phyloP scores from a whole-genome alignment of 2,329 filamentous ascomycete species.

The Pyrenophora teres region DNA sequence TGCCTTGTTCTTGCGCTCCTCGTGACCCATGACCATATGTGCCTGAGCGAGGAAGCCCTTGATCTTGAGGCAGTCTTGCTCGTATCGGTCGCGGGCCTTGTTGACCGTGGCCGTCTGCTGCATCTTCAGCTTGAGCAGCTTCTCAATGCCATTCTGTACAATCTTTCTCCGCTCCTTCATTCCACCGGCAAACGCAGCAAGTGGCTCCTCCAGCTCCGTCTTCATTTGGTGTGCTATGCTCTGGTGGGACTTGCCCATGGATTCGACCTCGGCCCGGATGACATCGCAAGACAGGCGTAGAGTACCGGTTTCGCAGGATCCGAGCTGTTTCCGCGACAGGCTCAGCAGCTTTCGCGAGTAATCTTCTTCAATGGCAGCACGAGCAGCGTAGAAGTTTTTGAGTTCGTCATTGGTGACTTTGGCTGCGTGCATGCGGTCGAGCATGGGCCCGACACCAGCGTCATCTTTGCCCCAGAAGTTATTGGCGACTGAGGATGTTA shows the following conservation, averaged over 20 bases:
- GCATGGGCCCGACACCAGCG: conserved; percentile 86
- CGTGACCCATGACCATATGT: conserved; percentile 99
- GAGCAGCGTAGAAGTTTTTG: conserved; percentile 86
- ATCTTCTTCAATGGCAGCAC: conserved; percentile 94
- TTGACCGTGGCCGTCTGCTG: conserved; percentile 90
- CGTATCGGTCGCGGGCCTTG: conserved; percentile 94
- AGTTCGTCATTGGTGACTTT: conserved; percentile 90
- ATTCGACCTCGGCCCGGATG: conserved; percentile 84
- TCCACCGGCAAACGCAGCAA: conserved; percentile 87
- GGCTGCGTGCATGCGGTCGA: conserved; percentile 92
- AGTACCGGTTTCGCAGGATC: conserved; percentile 83
- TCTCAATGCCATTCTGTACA: conserved; percentile 90
- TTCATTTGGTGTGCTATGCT: conserved; percentile 94
- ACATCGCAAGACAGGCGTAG: conserved; percentile 84
- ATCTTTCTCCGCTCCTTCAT: conserved; percentile 98
- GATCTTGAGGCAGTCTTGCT: conserved; percentile 97
- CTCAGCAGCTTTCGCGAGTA: conserved; percentile 88
- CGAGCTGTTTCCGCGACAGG: conserved; percentile 84
- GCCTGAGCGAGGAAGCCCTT: conserved; percentile 98
- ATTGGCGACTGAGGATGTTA: conserved; percentile 75
- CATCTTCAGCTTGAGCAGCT: conserved; percentile 88
- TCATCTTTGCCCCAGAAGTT: conserved; percentile 99
- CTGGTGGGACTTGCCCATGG: conserved; percentile 92
- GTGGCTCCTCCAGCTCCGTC: conserved; percentile 89
- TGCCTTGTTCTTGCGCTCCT: conserved; percentile 98